Percentiles rank a stretch among this genome's conserved stretches.
Evolutionary conservation across 768 basidiomycete genomes (phyloP).

Genomic region (Melanogaster broomeanus): DNA sequence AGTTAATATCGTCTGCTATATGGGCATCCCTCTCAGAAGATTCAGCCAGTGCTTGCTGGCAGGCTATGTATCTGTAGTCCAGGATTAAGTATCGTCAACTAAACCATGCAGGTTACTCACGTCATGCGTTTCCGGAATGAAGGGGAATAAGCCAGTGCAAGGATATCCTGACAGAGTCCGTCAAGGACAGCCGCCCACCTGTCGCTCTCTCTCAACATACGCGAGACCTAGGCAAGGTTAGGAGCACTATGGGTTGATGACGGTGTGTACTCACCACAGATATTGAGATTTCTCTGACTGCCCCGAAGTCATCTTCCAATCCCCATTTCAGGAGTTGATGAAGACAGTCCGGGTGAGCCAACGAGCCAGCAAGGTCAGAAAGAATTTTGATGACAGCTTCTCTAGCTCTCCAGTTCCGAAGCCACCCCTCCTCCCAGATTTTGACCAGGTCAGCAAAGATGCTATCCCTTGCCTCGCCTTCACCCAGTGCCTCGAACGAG

Average conservation of each 20-base stretch:
- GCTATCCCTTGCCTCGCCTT: conserved; percentile 42
- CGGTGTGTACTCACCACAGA: conserved; percentile 49
- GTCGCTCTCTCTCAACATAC: conserved; percentile 43
- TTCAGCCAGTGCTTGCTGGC: conserved; percentile 59
- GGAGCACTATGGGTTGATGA: conserved; percentile 7
- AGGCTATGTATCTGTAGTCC: conserved; percentile 65
- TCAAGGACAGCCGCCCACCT: conserved; percentile 36
- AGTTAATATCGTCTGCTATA: conserved; percentile 42
- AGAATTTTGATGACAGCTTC: conserved; percentile 66
- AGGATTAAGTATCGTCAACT: conserved; percentile 16
- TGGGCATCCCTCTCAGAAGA: conserved; percentile 37
- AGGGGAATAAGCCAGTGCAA: conserved; percentile 45
- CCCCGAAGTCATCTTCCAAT: conserved; percentile 77
- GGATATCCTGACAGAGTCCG: conserved; percentile 43
- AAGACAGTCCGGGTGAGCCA: conserved; percentile 47
- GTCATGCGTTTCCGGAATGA: conserved; percentile 68
- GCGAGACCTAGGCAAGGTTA: conserved; percentile 45
- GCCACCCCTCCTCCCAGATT: conserved; percentile 57
- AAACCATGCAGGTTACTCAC: conserved; percentile 42
- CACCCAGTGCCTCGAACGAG: conserved; percentile 57
- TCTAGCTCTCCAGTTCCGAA: conserved; percentile 81
- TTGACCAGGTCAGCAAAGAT: conserved; percentile 49
- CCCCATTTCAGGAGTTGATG: conserved; percentile 57
- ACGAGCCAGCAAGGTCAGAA: conserved; percentile 47
- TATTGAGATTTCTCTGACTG: conserved; percentile 79